Evolutionary conservation across 2,329 filamentous ascomycete genomes (phyloP), one percentile per base, ranked within the genome.

Genomic region (Podosphaera leucotricha): DNA sequence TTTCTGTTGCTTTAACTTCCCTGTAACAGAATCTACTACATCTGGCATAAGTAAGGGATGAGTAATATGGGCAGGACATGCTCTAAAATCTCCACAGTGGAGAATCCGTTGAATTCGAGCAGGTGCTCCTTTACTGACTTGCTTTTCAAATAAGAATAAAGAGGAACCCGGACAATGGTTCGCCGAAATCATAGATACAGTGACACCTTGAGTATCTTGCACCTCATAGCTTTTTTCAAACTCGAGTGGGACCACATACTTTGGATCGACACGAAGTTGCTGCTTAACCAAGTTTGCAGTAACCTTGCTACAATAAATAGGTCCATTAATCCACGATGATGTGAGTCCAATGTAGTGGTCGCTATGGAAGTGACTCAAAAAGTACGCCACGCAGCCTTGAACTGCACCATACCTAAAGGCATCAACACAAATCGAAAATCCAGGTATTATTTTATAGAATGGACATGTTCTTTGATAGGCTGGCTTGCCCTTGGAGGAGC

Each of bases 131-230:
- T 71, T 75, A 1, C 72, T 72, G 11, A 79, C 62, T 0, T 63
- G 62, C 58, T 93, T 94, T 57, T 94, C 80, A 52, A 94, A 95
- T 0, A 98, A 66, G 54, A 92, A 98, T 1, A 98, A 62, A 0
- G 87, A 92, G 54, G 85, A 94, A 0, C 90, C 90, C 0, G 90
- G 90, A 53, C 90, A 98, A 57, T 98, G 90, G 53, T 98, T 98
- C 11, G 90, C 90, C 2, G 83, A 76, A 26, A 98, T 84, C 84
- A 95, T 93, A 1, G 84, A 93, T 36, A 95, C 85, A 8, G 70
- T 72, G 5, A 85, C 86, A 1, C 85, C 85, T 44, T 80, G 72
- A 0, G 85, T 93, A 7, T 73, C 77, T 0, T 84, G 83, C 0
- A 98, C 72, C 48, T 92, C 80, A 5, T 77, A 69, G 43, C 71